Evolutionary conservation across 441 rosid genomes (phyloP).

Genomic region (Adansonia madagascariensis): DNA sequence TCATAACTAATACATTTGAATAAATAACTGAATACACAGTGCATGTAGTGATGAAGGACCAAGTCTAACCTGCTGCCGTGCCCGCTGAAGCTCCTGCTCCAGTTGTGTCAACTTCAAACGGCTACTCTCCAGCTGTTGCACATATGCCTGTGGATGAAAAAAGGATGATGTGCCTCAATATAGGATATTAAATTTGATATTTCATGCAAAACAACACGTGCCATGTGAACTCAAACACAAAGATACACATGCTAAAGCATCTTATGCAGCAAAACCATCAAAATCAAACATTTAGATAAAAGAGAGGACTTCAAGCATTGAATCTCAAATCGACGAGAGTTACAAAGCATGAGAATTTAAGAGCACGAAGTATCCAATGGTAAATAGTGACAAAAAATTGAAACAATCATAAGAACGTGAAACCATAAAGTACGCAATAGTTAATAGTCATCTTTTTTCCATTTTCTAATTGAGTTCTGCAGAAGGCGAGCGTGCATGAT

Average conservation of each 20-base stretch:
- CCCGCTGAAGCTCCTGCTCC: constrained; percentile 98
- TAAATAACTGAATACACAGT: neutral
- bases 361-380: neutral
- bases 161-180: constrained; percentile 24
- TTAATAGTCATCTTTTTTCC: neutral
- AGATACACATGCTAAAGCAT: neutral
- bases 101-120: constrained; percentile 89
- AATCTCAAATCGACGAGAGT: neutral
- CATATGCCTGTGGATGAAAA: constrained; percentile 69
- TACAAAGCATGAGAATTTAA: neutral
- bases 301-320: neutral
- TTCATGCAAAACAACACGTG: neutral
- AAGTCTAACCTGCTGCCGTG: constrained; percentile 85
- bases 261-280: neutral
- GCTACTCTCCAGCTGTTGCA: constrained; percentile 96
- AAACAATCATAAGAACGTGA: neutral
- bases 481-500: neutral
- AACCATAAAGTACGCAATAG: neutral
- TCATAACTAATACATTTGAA: neutral
- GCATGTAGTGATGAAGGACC: constrained; percentile 27
- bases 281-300: constrained; percentile 9
- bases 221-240: neutral
- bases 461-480: neutral
- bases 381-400: neutral
- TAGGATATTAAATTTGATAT: neutral